Percentiles rank a stretch among this genome's conserved stretches.
phyloP scores from a whole-genome alignment of 2,329 filamentous ascomycete species.

The Mollisiaceae sp. region DNA sequence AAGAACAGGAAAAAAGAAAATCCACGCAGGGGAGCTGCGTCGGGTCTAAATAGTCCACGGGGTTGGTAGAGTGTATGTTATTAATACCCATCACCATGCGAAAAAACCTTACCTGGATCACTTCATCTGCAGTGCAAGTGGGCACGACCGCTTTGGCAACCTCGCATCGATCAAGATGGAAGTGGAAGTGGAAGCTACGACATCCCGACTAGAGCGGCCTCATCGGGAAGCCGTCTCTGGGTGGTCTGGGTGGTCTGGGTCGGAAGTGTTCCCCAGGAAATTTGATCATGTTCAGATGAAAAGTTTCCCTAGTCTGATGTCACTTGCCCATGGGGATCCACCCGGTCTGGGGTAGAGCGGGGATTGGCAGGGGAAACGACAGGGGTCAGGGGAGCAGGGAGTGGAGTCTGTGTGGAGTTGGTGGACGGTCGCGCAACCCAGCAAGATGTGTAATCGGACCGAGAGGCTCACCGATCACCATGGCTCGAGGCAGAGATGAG shows the following conservation, averaged over 20 bases:
- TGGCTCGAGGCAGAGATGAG: conserved; percentile 1
- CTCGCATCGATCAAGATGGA: neutral
- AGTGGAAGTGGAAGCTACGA: too few species aligned
- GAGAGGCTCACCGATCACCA: too few species aligned
- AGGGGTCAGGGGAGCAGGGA: neutral
- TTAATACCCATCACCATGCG: conserved; percentile 12
- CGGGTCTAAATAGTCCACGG: conserved; percentile 16
- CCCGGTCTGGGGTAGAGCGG: conserved; percentile 16
- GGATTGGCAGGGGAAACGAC: conserved; percentile 11
- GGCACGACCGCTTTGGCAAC: conserved; percentile 5
- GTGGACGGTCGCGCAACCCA: neutral
- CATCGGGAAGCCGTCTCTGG: conserved; percentile 8
- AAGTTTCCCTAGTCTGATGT: conserved; percentile 20
- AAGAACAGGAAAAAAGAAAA: neutral
- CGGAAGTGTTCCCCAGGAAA: conserved; percentile 6
- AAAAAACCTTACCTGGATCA: conserved; percentile 10
- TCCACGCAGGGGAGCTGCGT: neutral
- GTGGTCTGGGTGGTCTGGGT: neutral
- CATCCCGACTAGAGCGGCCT: neutral
- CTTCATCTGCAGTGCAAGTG: conserved; percentile 16
- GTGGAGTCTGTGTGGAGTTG: too few species aligned
- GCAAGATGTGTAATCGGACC: conserved; percentile 17
- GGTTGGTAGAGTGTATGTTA: conserved; percentile 7
- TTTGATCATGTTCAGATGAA: conserved; percentile 15
- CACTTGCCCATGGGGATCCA: neutral